These are phyloP conservation scores for Chlamydomonas applanata DNA, from an alignment of 139 green algal species.

Conservation along the genomic window DNA sequence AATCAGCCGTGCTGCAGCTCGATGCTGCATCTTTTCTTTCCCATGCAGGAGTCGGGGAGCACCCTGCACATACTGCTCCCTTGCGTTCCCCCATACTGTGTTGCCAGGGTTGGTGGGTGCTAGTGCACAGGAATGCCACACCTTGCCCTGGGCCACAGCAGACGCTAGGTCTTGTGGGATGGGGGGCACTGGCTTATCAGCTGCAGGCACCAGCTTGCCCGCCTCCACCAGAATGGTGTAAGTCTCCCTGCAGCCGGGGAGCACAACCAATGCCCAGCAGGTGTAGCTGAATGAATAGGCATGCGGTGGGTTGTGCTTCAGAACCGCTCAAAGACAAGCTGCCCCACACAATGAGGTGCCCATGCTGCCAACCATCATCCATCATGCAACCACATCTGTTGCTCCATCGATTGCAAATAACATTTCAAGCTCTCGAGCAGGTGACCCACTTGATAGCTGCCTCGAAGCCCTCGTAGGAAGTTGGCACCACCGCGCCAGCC, in stretches of 20 bases:
- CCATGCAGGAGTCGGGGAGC: too few relatives aligned
- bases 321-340: background rate
- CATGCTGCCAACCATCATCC: too few relatives aligned
- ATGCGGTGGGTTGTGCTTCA: background rate
- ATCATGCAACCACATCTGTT: too few relatives aligned
- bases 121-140: conserved; percentile 19
- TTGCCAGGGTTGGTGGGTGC: too few relatives aligned
- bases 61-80: too few relatives aligned
- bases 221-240: conserved; percentile 55
- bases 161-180: conserved; percentile 77
- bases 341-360: too few relatives aligned
- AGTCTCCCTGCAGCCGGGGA: conserved; percentile 17
- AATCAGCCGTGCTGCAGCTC: background rate
- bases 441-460: conserved; percentile 40
- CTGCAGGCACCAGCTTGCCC: conserved; percentile 57
- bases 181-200: conserved; percentile 57
- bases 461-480: conserved; percentile 90
- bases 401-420: too few relatives aligned
- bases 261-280: too few relatives aligned
- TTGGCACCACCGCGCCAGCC: conserved; percentile 84
- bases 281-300: background rate
- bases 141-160: conserved; percentile 81
- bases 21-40: too few relatives aligned
- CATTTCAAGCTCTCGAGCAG: too few relatives aligned
- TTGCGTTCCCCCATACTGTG: too few relatives aligned